phyloP scores from a whole-genome alignment of 306 rosid genomes.

The Nissolia schottii region DNA sequence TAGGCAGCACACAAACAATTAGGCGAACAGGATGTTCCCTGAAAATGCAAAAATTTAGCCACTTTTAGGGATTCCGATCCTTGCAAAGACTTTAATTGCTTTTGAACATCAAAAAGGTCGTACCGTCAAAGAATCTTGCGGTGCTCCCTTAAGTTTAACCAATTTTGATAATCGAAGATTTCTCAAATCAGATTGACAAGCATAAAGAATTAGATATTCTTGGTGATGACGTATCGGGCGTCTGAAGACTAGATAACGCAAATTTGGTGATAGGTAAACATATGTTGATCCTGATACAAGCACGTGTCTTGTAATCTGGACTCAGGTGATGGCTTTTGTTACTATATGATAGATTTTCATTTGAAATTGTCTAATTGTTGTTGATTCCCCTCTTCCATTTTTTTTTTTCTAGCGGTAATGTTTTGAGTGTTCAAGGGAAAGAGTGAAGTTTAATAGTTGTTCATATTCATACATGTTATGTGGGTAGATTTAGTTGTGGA shows the following conservation, averaged over 20 bases:
- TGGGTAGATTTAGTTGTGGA: no score
- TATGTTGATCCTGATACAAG: not conserved
- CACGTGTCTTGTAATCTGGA: not conserved
- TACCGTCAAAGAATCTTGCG: not conserved
- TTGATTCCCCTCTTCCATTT: conserved; percentile 1
- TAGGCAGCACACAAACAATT: not conserved
- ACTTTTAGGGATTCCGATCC: not conserved
- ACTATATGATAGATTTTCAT: not conserved
- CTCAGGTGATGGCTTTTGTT: not conserved
- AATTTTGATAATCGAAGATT: not conserved
- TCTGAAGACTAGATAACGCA: not conserved
- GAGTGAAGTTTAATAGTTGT: no score
- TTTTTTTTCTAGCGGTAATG: not conserved
- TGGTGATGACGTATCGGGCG: not conserved
- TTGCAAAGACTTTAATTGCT: conserved; percentile 6
- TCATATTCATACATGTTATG: no score
- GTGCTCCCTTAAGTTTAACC: not conserved
- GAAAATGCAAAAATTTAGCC: not conserved
- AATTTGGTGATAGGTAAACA: not conserved
- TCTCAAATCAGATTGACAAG: conserved; percentile 8
- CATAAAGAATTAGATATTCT: not conserved
- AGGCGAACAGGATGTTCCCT: conserved; percentile 1
- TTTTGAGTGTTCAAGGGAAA: not conserved
- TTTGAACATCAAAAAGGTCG: not conserved
- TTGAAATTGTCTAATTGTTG: not conserved